These are phyloP conservation scores for Malus hybrid DNA, from an alignment of 331 rosid species.

Conservation along the genomic window DNA sequence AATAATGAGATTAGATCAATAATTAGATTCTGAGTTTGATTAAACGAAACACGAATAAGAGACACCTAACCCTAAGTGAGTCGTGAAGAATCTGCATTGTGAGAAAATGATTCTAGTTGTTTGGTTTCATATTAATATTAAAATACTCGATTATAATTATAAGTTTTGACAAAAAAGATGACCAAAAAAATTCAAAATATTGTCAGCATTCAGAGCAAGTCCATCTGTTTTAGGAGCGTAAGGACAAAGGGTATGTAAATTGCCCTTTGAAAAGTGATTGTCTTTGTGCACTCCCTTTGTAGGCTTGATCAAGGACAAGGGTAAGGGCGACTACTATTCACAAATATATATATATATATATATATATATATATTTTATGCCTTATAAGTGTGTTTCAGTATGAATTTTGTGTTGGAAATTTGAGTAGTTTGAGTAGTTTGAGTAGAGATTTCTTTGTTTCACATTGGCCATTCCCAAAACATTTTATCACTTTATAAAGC, in stretches of 20 bases:
- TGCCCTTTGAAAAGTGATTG: no score
- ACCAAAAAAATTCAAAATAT: background rate
- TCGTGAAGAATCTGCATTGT: constrained; percentile 5
- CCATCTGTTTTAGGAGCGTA: background rate
- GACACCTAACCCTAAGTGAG: background rate
- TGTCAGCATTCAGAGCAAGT: constrained; percentile 2
- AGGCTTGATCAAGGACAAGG: no score
- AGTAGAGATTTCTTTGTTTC: no score
- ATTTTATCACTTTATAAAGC: no score
- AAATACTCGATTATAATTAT: background rate
- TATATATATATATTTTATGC: no score
- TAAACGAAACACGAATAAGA: background rate
- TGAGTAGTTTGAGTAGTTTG: no score
- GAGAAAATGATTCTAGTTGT: background rate
- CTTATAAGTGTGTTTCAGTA: no score
- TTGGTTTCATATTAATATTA: background rate
- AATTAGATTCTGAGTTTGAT: background rate
- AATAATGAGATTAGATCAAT: background rate
- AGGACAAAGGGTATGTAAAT: background rate
- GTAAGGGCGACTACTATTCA: no score
- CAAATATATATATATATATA: no score
- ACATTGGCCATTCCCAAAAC: no score
- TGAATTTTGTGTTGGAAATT: no score
- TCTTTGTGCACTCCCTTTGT: no score
- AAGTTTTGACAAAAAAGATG: background rate